Base-by-base conservation (phyloP, 345 rosid genomes). In the Rhizophora mangle region DNA sequence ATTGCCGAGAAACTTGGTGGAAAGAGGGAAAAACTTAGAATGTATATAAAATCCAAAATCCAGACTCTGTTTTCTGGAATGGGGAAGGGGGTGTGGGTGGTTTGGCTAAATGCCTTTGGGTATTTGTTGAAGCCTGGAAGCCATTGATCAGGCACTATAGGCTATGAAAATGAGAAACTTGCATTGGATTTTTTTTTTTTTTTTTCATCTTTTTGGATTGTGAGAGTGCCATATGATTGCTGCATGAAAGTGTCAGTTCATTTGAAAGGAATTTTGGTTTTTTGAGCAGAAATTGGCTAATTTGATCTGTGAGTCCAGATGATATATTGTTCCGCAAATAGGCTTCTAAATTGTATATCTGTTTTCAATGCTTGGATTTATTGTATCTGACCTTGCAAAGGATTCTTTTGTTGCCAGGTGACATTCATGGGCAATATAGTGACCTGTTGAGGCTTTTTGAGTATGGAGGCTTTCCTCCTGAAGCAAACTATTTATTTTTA, bases 381-480 rank as follows among this genome's bases (percentile, higher is more conserved):
- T 43, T 37, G 69, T 68, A 19, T 5, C 54, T 68, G n/a, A 67
- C 55, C 27, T 30, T 69, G 57, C n/a, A 3, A 60, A 60, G 21
- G 52, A 11, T 73, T 43, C 56, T 60, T 56, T 60, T 60, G 37
- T 29, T 70, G 74, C 49, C 74, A 93, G 98, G 98, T 76, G 97
- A 93, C 69, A 81, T 93, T 76, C 98, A 93, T 78, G 98, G 97
- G 22, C 97, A 93, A 60, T 93, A 89, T 63, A 89, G 93, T 80
- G 98, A 93, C 75, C 68, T 93, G 69, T 74, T 93, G 71, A 85
- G 98, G 85, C 96, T 91, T 55, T 93, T 93, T 3, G 98, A 93
- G 69, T 89, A 93, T 22, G 98, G 98, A 53, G 96, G 98, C 54
- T 93, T 89, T 77, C 98, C 98, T 77, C 97, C 98, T 3, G 82